phyloP scores from a whole-genome alignment of 352 stramenopile genomes.

The Pythium monospermum region DNA sequence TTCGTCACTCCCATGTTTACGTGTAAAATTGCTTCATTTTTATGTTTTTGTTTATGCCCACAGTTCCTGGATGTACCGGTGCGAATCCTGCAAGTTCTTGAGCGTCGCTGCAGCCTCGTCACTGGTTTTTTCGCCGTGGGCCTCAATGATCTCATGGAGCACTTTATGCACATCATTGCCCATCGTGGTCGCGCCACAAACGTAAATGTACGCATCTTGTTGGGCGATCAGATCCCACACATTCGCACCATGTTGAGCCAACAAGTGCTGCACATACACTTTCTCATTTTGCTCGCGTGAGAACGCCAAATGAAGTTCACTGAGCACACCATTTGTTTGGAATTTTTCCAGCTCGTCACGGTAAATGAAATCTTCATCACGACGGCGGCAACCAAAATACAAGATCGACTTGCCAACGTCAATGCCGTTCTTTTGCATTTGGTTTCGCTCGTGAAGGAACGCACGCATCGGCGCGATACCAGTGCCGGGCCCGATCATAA shows the following conservation, averaged over 20 bases:
- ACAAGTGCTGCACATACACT: conserved; percentile 98
- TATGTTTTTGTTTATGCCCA: conserved; percentile 62
- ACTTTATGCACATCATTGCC: conserved; percentile 95
- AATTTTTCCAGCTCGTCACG: conserved; percentile 89
- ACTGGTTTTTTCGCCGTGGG: conserved; percentile 43
- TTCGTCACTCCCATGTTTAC: background rate
- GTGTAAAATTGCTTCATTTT: background rate
- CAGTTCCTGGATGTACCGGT: conserved; percentile 95
- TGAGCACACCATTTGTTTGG: conserved; percentile 80
- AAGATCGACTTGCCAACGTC: conserved; percentile 86
- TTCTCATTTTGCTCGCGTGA: conserved; percentile 92
- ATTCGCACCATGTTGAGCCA: conserved; percentile 66
- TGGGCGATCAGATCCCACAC: conserved; percentile 61
- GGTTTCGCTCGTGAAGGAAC: conserved; percentile 92
- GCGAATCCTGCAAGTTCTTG: conserved; percentile 81
- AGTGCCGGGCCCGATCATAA: conserved; percentile 95
- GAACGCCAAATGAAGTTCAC: conserved; percentile 92
- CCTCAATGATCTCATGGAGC: conserved; percentile 79
- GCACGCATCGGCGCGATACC: conserved; percentile 97
- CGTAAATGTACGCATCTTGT: conserved; percentile 91
- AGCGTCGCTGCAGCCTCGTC: conserved; percentile 78
- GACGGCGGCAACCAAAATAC: conserved; percentile 89
- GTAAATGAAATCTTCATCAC: conserved; percentile 90
- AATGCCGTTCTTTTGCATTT: conserved; percentile 55
- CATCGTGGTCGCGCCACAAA: conserved; percentile 97